Conservation (phyloP, 768 basidiomycete species). For the Mycena kentingensis region DNA sequence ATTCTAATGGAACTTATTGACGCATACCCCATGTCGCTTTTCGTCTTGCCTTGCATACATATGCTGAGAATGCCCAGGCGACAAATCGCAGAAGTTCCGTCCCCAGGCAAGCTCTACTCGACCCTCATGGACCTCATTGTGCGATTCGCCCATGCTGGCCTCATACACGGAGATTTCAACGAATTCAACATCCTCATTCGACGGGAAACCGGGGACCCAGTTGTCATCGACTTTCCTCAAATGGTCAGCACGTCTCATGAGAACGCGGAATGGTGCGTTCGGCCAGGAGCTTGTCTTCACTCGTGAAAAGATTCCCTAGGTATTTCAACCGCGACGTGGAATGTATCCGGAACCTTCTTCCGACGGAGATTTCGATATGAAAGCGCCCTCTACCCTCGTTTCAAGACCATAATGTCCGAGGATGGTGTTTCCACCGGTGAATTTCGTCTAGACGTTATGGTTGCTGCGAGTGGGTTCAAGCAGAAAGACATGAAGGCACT, state of each 20-base stretch:
- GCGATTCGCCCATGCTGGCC: conserved; percentile 86
- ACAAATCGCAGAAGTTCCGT: conserved; percentile 80
- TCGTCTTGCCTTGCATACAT: conserved; percentile 4
- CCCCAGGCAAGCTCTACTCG: conserved; percentile 90
- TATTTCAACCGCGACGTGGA: conserved; percentile 99
- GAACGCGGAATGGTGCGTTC: conserved; percentile 89
- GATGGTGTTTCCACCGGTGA: conserved; percentile 44
- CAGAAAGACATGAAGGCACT: conserved; percentile 78
- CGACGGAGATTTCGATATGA: conserved; percentile 89
- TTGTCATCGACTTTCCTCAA: conserved; percentile 98
- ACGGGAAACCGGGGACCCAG: conserved; percentile 68
- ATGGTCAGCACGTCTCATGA: conserved; percentile 97
- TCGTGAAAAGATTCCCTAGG: conserved; percentile 47
- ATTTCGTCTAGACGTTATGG: conserved; percentile 87
- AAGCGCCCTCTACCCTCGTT: conserved; percentile 84
- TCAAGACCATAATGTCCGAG: conserved; percentile 63
- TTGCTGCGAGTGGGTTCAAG: conserved; percentile 92
- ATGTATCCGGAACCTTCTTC: conserved; percentile 94
- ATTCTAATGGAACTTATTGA: conserved; percentile 97
- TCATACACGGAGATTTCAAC: conserved; percentile 99
- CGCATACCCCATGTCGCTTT: conserved; percentile 85
- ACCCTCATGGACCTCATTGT: conserved; percentile 94
- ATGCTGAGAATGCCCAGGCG: conserved; percentile 53
- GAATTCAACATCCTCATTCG: conserved; percentile 98
- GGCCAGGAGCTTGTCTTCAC: conserved; percentile 16